Base-by-base conservation (phyloP, 768 basidiomycete genomes). In the Boletellus emodensis region DNA sequence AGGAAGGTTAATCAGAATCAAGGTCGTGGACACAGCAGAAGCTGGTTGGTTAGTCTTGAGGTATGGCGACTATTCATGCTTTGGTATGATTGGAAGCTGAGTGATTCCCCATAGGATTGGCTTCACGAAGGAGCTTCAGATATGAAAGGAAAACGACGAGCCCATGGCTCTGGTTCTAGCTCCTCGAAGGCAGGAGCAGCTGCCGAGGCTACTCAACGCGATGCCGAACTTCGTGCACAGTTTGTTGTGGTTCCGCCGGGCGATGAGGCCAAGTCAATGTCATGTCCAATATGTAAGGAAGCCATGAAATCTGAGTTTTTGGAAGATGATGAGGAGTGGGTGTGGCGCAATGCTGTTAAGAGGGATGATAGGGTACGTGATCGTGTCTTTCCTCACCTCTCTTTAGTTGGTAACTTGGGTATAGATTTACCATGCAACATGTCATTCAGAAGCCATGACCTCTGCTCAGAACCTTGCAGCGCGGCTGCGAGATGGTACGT, bases 271-370 rank as follows among this genome's bases (percentile, higher is more conserved):
- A 86, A 85, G 62, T 73, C 80, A 22, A 71, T 91, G 59, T 82
- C 86, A 55, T 99, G 95, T 76, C 93, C 94, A 22, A 90, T 99
- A 59, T 99, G 96, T 82, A 96, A 95, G 75, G 95, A 99, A 70
- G 70, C 68, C 49, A 77, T 97, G 68, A 90, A 91, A 75, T 82
- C 85, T 57, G 95, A 96, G 73, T 98, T 90, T 66, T 69, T 85
- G 49, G 93, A 97, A 65, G 94, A 96, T 42, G 93, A 94, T 53
- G 95, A 97, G 72, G 95, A 96, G 53, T 98, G 94, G 94, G 87
- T 96, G 12, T 99, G 93, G 93, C 82, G 80, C 64, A 95, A 99
- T 63, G 92, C 94, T 0, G 76, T 91, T 17, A 81, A 77, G 68
- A 84, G 85, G 53, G 90, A 95, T 56, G 88, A 87, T 50, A 81